Percentiles rank a stretch among this genome's conserved stretches.
Conservation (phyloP, 192 early-diverging fungal species). For the Podila horticola region DNA sequence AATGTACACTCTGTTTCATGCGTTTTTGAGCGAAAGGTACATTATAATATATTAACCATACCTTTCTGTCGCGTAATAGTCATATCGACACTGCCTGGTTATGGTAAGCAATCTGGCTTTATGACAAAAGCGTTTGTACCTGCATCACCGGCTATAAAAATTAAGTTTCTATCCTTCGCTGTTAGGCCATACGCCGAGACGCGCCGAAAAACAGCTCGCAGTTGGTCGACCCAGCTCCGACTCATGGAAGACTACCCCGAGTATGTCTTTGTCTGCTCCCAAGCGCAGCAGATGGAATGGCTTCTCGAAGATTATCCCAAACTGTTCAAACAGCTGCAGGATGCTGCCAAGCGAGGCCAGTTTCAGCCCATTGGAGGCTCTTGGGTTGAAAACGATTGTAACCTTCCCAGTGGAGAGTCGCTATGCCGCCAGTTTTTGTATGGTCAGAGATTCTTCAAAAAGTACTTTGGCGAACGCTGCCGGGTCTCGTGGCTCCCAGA, state of each 20-base stretch:
- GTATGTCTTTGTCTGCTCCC: slow-evolving; percentile 93
- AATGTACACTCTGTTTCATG: neutral
- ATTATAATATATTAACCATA: neutral
- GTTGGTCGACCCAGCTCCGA: slow-evolving; percentile 83
- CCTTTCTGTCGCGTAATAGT: slow-evolving; percentile 7
- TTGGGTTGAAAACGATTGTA: slow-evolving; percentile 99
- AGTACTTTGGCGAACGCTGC: slow-evolving; percentile 74
- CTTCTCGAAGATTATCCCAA: slow-evolving; percentile 82
- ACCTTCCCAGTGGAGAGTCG: slow-evolving; percentile 96
- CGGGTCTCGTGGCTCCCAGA: slow-evolving; percentile 96
- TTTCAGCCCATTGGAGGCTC: slow-evolving; percentile 96
- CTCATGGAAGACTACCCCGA: slow-evolving; percentile 90
- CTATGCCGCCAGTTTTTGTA: slow-evolving; percentile 94
- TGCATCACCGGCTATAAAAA: neutral
- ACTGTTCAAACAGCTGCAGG: slow-evolving; percentile 81
- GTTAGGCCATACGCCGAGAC: slow-evolving; percentile 96
- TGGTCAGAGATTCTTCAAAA: slow-evolving; percentile 89
- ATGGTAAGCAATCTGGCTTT: slow-evolving; percentile 53
- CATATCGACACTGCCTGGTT: slow-evolving; percentile 89
- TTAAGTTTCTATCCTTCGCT: neutral
- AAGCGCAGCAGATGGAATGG: slow-evolving; percentile 99
- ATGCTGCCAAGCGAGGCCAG: slow-evolving; percentile 73
- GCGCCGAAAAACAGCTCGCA: slow-evolving; percentile 90
- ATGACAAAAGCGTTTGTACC: no score
- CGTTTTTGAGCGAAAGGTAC: no score